A percentile compares a stretch with the other conserved stretches of the same genome.
phyloP scores from a whole-genome alignment of 345 rosid genomes.

The Raphanus raphanistrum region DNA sequence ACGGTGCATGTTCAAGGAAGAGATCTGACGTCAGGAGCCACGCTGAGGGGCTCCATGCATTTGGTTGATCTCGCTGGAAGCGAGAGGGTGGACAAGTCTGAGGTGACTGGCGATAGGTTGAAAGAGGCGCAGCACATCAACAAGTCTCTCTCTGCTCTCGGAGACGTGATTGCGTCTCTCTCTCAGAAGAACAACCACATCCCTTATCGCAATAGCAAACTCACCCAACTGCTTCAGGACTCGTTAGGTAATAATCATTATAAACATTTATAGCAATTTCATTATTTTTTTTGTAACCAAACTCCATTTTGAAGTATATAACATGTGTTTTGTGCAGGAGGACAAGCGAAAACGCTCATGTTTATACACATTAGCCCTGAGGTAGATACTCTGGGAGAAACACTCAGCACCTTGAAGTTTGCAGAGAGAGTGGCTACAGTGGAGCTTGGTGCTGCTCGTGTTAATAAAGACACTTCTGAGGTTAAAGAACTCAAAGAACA shows the following conservation, averaged over 20 bases:
- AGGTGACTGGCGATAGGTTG: conserved; percentile 84
- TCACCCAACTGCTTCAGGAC: conserved; percentile 93
- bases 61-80: conserved; percentile 97
- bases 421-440: conserved; percentile 95
- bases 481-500: conserved; percentile 90
- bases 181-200: conserved; percentile 83
- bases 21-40: conserved; percentile 70
- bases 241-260: conserved; percentile 61
- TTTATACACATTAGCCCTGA: conserved; percentile 96
- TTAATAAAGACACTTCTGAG: conserved; percentile 72
- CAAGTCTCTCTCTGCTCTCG: conserved; percentile 89
- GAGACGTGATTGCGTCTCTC: conserved; percentile 89
- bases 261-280: no score
- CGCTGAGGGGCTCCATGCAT: conserved; percentile 84
- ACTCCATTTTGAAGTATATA: no score
- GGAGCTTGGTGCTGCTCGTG: conserved; percentile 92
- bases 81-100: conserved; percentile 92
- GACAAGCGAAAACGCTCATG: conserved; percentile 98
- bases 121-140: conserved; percentile 93
- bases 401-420: conserved; percentile 86
- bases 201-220: conserved; percentile 94
- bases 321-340: conserved; percentile 50
- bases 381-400: conserved; percentile 73
- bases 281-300: no score
- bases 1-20: conserved; percentile 92